phyloP scores from a whole-genome alignment of 805 yeast genomes.

The Candida anglica region DNA sequence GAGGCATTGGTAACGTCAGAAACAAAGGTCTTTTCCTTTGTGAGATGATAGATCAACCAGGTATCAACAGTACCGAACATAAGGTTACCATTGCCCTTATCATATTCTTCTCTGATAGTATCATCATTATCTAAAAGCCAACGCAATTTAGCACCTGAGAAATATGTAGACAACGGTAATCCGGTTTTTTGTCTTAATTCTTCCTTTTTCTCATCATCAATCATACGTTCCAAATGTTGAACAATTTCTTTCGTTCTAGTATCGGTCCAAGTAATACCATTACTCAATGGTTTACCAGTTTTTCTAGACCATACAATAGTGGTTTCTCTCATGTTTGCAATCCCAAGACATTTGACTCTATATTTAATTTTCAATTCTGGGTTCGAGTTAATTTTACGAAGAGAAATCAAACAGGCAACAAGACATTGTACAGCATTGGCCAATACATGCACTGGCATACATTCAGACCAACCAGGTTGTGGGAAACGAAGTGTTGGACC shows the following conservation, averaged over 20 bases:
- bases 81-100: constrained; percentile 62
- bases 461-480: constrained; percentile 91
- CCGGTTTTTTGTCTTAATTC: constrained; percentile 68
- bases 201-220: constrained; percentile 52
- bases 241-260: constrained; percentile 78
- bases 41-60: constrained; percentile 85
- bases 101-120: constrained; percentile 62
- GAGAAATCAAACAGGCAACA: constrained; percentile 55
- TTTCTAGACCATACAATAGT: constrained; percentile 80
- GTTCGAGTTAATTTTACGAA: constrained; percentile 53
- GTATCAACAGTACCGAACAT: constrained; percentile 95
- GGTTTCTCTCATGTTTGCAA: constrained; percentile 96
- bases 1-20: constrained; percentile 92
- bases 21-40: constrained; percentile 63
- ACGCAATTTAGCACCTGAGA: constrained; percentile 82
- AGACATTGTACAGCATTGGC: constrained; percentile 80
- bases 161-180: constrained; percentile 84
- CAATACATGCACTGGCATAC: constrained; percentile 79
- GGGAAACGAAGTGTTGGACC: constrained; percentile 77
- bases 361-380: constrained; percentile 51
- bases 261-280: constrained; percentile 96
- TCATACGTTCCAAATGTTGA: constrained; percentile 51
- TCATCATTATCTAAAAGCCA: constrained; percentile 86
- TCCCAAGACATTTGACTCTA: constrained; percentile 71
- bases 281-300: constrained; percentile 78